phyloP scores from a whole-genome alignment of 2,329 filamentous ascomycete genomes.

The Fusarium siculi region DNA sequence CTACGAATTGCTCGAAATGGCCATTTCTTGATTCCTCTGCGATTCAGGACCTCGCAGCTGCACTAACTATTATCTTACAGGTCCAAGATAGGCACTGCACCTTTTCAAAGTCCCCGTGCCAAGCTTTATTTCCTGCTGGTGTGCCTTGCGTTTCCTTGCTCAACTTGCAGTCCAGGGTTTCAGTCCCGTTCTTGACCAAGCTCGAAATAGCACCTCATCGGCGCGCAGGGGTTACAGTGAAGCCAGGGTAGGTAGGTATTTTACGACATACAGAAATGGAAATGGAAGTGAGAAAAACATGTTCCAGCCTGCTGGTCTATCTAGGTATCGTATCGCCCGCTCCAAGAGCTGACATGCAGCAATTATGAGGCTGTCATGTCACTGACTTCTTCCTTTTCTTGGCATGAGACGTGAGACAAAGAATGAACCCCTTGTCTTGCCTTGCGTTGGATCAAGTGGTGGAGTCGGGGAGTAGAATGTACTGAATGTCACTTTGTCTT shows the following conservation, averaged over 20 bases:
- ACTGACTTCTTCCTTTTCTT: background rate
- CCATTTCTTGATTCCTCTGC: background rate
- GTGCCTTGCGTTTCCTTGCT: conserved; percentile 18
- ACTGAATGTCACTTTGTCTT: conserved; percentile 14
- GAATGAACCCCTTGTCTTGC: background rate
- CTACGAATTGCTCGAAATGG: background rate
- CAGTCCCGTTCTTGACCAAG: background rate
- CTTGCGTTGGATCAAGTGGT: background rate
- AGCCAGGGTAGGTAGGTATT: background rate
- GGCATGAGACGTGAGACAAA: background rate
- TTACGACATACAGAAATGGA: background rate
- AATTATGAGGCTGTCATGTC: conserved; percentile 4
- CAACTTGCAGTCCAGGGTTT: background rate
- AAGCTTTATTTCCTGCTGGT: conserved; percentile 17
- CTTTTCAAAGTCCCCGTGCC: conserved; percentile 19
- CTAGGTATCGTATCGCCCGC: background rate
- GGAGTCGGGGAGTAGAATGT: background rate
- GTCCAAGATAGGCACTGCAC: background rate
- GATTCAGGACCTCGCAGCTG: background rate
- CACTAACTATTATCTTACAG: background rate
- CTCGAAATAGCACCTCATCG: conserved; percentile 23
- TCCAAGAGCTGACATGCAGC: conserved; percentile 12
- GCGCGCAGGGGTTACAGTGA: background rate
- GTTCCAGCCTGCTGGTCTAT: background rate
- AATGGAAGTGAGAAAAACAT: background rate